phyloP scores from a whole-genome alignment of 352 stramenopile species.

The Phytophthora tentaculata region DNA sequence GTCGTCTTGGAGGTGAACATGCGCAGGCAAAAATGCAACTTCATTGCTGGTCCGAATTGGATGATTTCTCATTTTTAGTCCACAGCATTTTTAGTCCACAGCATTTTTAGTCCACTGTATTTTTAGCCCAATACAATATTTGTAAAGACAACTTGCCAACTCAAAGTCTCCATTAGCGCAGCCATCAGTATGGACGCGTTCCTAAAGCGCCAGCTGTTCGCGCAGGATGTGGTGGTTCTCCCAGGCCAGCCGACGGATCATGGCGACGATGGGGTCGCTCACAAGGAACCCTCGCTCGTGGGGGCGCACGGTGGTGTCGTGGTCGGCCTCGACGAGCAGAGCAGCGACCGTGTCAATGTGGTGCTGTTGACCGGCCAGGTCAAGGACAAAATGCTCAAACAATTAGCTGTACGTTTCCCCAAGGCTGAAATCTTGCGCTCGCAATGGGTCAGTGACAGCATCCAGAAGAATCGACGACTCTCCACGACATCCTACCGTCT shows the following conservation, averaged over 20 bases:
- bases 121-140: neutral
- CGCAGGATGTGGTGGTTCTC: conserved; percentile 41
- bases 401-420: conserved; percentile 25
- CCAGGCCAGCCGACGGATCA: conserved; percentile 5
- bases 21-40: too few species aligned
- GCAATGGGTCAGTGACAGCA: conserved; percentile 53
- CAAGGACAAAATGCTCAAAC: conserved; percentile 25
- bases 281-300: conserved; percentile 25
- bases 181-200: conserved; percentile 64
- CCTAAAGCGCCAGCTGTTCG: conserved; percentile 55
- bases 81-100: too few species aligned
- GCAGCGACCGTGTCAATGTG: conserved; percentile 22
- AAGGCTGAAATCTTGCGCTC: conserved; percentile 33
- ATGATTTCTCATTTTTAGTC: too few species aligned
- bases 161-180: conserved; percentile 4
- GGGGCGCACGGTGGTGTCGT: conserved; percentile 41
- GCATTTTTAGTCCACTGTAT: neutral
- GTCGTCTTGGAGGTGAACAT: too few species aligned
- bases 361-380: conserved; percentile 27
- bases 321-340: conserved; percentile 15
- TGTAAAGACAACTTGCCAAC: too few species aligned
- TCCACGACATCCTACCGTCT: conserved; percentile 32
- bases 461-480: conserved; percentile 44
- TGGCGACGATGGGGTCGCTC: neutral
- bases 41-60: too few species aligned